A percentile compares a stretch with the other conserved stretches of the same genome.
These are phyloP conservation scores for Trichoderma sp. DNA, from an alignment of 2,329 filamentous ascomycete species.

Conservation along the genomic window DNA sequence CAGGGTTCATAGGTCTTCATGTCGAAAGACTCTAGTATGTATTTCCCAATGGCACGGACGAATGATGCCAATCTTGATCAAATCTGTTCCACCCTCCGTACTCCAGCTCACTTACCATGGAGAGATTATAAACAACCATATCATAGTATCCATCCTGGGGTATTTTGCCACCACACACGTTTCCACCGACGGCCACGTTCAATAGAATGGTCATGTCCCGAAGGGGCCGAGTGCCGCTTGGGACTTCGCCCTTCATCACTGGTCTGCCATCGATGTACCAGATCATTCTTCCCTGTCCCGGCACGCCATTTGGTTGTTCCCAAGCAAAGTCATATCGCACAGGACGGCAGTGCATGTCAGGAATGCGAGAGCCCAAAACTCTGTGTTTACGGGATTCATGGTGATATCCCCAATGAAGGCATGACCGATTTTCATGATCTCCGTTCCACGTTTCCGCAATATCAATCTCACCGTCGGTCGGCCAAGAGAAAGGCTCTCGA, in stretches of 20 bases:
- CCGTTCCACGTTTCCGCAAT: slow-evolving; percentile 62
- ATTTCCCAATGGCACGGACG: slow-evolving; percentile 29
- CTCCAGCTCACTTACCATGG: slow-evolving; percentile 49
- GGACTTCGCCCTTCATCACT: slow-evolving; percentile 56
- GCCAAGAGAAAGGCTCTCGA: slow-evolving; percentile 56
- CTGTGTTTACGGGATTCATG: slow-evolving; percentile 56
- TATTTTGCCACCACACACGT: slow-evolving; percentile 51
- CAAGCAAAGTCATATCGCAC: slow-evolving; percentile 56
- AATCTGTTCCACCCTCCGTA: slow-evolving; percentile 54
- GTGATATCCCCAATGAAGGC: slow-evolving; percentile 58
- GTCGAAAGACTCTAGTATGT: slow-evolving; percentile 28
- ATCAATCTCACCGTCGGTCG: slow-evolving; percentile 57
- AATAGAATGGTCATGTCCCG: slow-evolving; percentile 55
- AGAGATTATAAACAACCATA: slow-evolving; percentile 51
- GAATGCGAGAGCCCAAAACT: slow-evolving; percentile 49
- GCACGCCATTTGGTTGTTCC: slow-evolving; percentile 44
- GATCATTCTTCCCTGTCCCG: slow-evolving; percentile 46
- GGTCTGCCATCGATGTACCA: slow-evolving; percentile 58
- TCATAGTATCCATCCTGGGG: slow-evolving; percentile 55
- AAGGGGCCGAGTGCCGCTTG: slow-evolving; percentile 50
- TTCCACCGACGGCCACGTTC: slow-evolving; percentile 62
- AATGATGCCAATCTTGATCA: slow-evolving; percentile 46
- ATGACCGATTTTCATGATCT: slow-evolving; percentile 52
- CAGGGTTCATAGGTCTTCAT: neutral
- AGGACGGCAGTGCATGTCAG: slow-evolving; percentile 44